These are phyloP conservation scores for Rhizopogon vesiculosus DNA, from an alignment of 768 basidiomycete genomes.

Conservation along the genomic window DNA sequence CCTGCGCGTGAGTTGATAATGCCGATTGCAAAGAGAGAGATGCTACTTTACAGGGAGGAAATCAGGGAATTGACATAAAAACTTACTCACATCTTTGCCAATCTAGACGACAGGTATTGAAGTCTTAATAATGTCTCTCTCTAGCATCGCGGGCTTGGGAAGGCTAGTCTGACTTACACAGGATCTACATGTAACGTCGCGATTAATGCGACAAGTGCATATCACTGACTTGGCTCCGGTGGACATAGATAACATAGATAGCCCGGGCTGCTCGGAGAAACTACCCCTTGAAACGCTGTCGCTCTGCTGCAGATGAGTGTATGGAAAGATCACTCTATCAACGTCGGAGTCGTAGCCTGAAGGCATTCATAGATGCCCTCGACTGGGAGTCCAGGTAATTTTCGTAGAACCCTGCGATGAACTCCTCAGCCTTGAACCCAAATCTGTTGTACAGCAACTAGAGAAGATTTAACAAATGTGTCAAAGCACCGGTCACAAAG, in stretches of 20 bases:
- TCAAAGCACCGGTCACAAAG: conserved; percentile 3
- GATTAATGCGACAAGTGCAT: background rate
- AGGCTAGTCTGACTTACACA: background rate
- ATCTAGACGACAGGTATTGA: background rate
- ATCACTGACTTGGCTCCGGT: background rate
- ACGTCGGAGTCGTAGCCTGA: conserved; percentile 68
- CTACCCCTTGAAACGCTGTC: background rate
- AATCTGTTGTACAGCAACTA: conserved; percentile 82
- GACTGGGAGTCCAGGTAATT: conserved; percentile 69
- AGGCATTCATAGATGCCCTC: conserved; percentile 75
- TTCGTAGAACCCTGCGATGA: conserved; percentile 78
- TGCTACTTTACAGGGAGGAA: background rate
- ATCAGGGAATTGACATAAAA: background rate
- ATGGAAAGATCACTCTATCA: conserved; percentile 14
- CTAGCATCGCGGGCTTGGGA: background rate
- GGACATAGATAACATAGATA: background rate
- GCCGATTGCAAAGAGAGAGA: too few relatives aligned
- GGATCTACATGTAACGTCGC: background rate
- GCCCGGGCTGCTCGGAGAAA: background rate
- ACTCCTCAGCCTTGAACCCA: conserved; percentile 85
- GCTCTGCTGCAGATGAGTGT: background rate
- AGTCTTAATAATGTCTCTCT: background rate
- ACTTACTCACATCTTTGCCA: background rate
- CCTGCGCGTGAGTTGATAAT: too few relatives aligned
- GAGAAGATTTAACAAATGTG: background rate